phyloP scores from a whole-genome alignment of 2,329 filamentous ascomycete species.

The Penicillium sp. region DNA sequence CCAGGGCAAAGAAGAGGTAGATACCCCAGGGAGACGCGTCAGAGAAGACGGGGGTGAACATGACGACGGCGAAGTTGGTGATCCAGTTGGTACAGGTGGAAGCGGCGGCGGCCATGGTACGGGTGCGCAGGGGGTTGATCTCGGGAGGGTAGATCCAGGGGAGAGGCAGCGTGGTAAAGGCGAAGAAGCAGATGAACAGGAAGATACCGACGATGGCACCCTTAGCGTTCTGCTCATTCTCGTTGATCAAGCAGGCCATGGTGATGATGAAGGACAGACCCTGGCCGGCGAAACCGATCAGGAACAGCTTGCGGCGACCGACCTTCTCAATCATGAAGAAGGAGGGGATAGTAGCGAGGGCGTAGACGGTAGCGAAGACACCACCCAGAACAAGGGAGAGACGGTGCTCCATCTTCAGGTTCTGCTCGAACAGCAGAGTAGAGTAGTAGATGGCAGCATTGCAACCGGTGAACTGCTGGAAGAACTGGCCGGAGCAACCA shows the following conservation, averaged over 20 bases:
- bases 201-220: slow-evolving; percentile 60
- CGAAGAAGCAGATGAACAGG: slow-evolving; percentile 67
- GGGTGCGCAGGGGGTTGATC: slow-evolving; percentile 55
- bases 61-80: slow-evolving; percentile 55
- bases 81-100: slow-evolving; percentile 56
- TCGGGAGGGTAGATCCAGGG: slow-evolving; percentile 57
- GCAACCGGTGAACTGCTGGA: slow-evolving; percentile 49
- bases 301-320: slow-evolving; percentile 42
- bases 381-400: slow-evolving; percentile 28
- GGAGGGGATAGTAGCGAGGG: slow-evolving; percentile 29
- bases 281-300: slow-evolving; percentile 36
- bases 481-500: slow-evolving; percentile 33
- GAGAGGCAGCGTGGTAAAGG: slow-evolving; percentile 62
- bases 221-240: slow-evolving; percentile 25
- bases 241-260: slow-evolving; percentile 33
- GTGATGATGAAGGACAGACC: slow-evolving; percentile 35
- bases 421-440: slow-evolving; percentile 46
- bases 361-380: slow-evolving; percentile 31
- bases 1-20: slow-evolving; percentile 44
- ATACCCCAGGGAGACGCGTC: slow-evolving; percentile 36
- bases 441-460: slow-evolving; percentile 50
- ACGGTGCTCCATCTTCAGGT: slow-evolving; percentile 27
- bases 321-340: slow-evolving; percentile 39
- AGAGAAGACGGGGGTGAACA: slow-evolving; percentile 46
- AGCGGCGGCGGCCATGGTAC: slow-evolving; percentile 54